Base-by-base conservation (phyloP, 805 yeast species). In the Candida broadrunensis region DNA sequence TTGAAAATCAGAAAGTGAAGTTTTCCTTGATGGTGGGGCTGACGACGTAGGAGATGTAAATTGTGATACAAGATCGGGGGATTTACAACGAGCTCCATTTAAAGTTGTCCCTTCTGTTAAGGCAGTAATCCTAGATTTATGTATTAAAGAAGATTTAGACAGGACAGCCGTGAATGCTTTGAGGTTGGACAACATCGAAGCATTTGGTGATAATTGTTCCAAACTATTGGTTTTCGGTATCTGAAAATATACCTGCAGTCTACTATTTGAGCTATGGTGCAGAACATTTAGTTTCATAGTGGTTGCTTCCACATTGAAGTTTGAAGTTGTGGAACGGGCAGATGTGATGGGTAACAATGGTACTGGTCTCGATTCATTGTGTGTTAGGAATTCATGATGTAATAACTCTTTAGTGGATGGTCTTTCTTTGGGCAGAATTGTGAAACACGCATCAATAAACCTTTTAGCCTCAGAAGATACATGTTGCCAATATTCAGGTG, bases 361-460 rank as follows among this genome's bases (percentile, higher is more conserved):
- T 21, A 21, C 6, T 21, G 24, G 24, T 7, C 9, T 21, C 9
- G 24, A 21, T 21, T 6, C 16, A 12, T 34, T 34, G 17, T 14
- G 29, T 9, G n/a, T 25, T 25, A 60, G 27, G 38, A 63, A 76
- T 4, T 78, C 75, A 52, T 80, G 85, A 4, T 46, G 39, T 37
- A 72, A 55, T 29, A 78, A 65, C 24, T 69, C 64, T 2, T 51
- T 55, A 0, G 81, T 76, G 0, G 77, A 67, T 12, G 73, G 62
- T 32, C 91, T 67, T 39, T 67, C 49, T 1, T 44, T 39, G 1
- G 77, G 68, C 47, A 79, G 75, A 3, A 70, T 54, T 3, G 47
- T 55, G 43, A 84, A 75, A 54, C 90, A 84, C 20, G 59, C 48
- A 11, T 60, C 51, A n/a, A 84, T 65, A 49, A 85, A 82, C 44